Base-by-base conservation (phyloP, 1,139 yeast species). In the Geotrichum citri-aurantii region DNA sequence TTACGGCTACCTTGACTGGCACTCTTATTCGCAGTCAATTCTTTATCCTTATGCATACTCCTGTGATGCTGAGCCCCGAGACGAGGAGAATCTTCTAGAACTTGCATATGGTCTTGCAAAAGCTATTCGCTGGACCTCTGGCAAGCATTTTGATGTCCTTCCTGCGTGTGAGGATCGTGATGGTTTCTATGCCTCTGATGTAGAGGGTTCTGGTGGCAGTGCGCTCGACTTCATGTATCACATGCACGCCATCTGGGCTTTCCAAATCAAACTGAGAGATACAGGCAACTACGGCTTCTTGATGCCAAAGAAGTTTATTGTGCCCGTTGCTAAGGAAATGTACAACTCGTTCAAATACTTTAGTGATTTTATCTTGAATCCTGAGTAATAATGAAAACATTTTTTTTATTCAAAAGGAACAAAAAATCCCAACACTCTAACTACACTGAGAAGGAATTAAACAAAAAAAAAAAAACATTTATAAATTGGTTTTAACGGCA, bases 161-260 rank as follows among this genome's bases (percentile, higher is more conserved):
- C 86, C 91, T 8, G 95, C 96, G 0, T 89, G 96, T 70, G 77
- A 84, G 63, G 95, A 87, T 69, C 84, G 86, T 65, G 87, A 84
- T 64, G 65, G 68, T 19, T 33, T 44, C 8, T 46, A 21, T 14
- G 19, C 51, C 31, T 79, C 81, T 19, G 80, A 83, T 11, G 93
- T 86, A 69, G 88, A 85, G 47, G 75, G 85, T 69, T 93, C 95
- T 4, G 79, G 92, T 2, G 97, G 97, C 2, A 82, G 91, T 11
- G 86, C 89, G 0, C 77, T 90, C 67, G 96, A 89, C 68, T 89
- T 79, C 70, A 87, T 89, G 93, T 88, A 89, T 69, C 90, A 86
- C 70, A 81, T 85, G 67, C 81, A 84, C 62, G 95, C 95, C 0
- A 82, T 77, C 67, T 88, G 93, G 91, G 95, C 96, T 1, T 87